Conservation (phyloP, 2,329 filamentous ascomycete genomes). For the Clonostachys byssicola region DNA sequence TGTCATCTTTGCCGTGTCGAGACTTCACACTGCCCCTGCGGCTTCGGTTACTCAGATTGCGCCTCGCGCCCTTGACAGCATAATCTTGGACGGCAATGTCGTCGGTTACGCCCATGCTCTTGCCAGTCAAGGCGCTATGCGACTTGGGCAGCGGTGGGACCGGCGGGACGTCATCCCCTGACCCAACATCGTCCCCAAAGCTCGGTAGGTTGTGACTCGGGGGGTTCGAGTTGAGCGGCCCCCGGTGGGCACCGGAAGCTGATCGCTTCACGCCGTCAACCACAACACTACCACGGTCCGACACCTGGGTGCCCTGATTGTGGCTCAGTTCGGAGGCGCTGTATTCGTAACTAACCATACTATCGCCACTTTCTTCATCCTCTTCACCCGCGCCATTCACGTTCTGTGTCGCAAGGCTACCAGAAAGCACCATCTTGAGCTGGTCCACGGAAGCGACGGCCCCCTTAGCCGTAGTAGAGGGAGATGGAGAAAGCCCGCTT, state of each 20-base stretch:
- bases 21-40: constrained; percentile 30
- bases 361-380: constrained; percentile 57
- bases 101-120: background rate
- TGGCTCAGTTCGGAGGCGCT: constrained; percentile 64
- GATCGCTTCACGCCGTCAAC: constrained; percentile 17
- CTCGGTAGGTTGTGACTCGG: constrained; percentile 19
- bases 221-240: constrained; percentile 39
- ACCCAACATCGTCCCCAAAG: constrained; percentile 19
- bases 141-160: constrained; percentile 48
- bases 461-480: constrained; percentile 37
- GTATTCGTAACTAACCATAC: constrained; percentile 67
- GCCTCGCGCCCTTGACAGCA: constrained; percentile 22
- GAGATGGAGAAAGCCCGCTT: constrained; percentile 42
- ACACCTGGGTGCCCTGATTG: constrained; percentile 28
- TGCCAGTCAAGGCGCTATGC: constrained; percentile 18
- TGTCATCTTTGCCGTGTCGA: constrained; percentile 14
- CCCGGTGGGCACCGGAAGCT: constrained; percentile 27
- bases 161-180: constrained; percentile 41
- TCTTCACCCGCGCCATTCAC: constrained; percentile 26
- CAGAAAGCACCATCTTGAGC: constrained; percentile 56
- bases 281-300: constrained; percentile 9
- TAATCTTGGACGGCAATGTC: constrained; percentile 28
- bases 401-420: constrained; percentile 35
- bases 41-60: constrained; percentile 32
- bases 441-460: constrained; percentile 60